Base-by-base conservation (phyloP, 352 stramenopile genomes). In the Pythium plurisporium region DNA sequence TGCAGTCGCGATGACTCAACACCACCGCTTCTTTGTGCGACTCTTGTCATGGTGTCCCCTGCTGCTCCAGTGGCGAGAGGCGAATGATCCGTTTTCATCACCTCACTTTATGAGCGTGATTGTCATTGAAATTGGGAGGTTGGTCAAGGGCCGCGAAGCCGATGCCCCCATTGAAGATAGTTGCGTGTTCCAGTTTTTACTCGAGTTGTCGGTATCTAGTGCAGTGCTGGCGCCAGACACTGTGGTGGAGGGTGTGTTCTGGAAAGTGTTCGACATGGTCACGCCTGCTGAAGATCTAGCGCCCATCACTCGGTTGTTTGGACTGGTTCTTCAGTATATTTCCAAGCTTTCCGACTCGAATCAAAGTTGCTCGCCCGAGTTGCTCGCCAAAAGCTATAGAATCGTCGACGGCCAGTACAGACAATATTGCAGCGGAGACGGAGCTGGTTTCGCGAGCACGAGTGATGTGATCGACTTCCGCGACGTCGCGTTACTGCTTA, bases 31-130 rank as follows among this genome's bases (percentile, higher is more conserved):
- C 14, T 34, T 65, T 14, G 6, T 2, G 19, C 50, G 27, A 11
- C 37, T 65, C 4, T 37, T 65, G 9, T 19, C n/a, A 36, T 48
- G 49, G 29, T 65, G 58, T 31, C 58, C 58, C 9, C 8, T 50
- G 22, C 43, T 65, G 12, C 0, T 34, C n/a, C 36, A 27, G 0
- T 65, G 57, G 48, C 14, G 19, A 53, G 11, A 26, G 2, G 10
- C 19, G 12, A 20, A 55, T 0, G 12, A 43, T 26, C 10, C 17
- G 15, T 22, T 36, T 3, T 6, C 25, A 19, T 26, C 38, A 7
- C 23, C 25, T 31, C 27, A 43, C 15, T 2, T 56, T 15, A 19
- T 51, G 11, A 17, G 14, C 20, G 11, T 17, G 11, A 17, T 62
- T 17, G 17, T 3, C 0, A 7, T 7, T 5, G 45, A 30, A 19